Evolutionary conservation across 176 grass and related monocot species (phyloP).

Genomic region (Triticum urartu): DNA sequence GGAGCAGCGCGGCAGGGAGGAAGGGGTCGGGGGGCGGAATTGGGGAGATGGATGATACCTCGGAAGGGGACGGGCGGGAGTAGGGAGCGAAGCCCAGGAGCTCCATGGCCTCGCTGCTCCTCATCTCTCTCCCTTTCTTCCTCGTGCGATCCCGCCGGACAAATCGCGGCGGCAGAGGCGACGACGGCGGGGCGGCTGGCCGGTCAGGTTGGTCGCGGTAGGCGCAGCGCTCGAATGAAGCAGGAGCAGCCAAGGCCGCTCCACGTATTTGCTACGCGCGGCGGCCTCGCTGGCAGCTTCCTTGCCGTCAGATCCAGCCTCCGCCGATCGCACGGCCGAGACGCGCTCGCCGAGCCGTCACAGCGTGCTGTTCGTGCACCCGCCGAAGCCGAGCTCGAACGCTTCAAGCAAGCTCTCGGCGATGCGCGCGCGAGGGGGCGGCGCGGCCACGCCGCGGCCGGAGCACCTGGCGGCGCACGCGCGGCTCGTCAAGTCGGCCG

Average conservation of each 20-base stretch:
- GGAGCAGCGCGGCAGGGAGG: neutral
- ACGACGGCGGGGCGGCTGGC: neutral
- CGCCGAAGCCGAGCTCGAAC: neutral
- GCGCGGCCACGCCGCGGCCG: constrained; percentile 13
- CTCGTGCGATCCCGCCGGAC: neutral
- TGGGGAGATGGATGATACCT: constrained; percentile 36
- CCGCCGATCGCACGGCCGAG: constrained; percentile 22
- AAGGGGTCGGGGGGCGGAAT: neutral
- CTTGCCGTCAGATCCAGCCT: neutral
- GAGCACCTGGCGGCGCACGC: constrained; percentile 42
- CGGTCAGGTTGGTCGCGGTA: constrained; percentile 18
- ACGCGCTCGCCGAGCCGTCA: neutral
- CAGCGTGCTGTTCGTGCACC: too few species aligned
- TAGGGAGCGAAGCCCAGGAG: constrained; percentile 61
- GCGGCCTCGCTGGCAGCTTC: neutral
- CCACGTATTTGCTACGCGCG: neutral
- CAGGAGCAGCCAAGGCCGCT: neutral
- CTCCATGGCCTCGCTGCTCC: constrained; percentile 63
- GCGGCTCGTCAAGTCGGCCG: constrained; percentile 44
- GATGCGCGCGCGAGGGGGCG: constrained; percentile 25
- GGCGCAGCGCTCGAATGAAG: neutral
- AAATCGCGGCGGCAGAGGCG: neutral
- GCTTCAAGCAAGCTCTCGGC: neutral
- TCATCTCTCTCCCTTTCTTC: constrained; percentile 34
- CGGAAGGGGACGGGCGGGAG: constrained; percentile 49